A percentile compares a stretch with the other conserved stretches of the same genome.
These are phyloP conservation scores for Trichoderma sp. DNA, from an alignment of 2,329 filamentous ascomycete species.

Conservation along the genomic window DNA sequence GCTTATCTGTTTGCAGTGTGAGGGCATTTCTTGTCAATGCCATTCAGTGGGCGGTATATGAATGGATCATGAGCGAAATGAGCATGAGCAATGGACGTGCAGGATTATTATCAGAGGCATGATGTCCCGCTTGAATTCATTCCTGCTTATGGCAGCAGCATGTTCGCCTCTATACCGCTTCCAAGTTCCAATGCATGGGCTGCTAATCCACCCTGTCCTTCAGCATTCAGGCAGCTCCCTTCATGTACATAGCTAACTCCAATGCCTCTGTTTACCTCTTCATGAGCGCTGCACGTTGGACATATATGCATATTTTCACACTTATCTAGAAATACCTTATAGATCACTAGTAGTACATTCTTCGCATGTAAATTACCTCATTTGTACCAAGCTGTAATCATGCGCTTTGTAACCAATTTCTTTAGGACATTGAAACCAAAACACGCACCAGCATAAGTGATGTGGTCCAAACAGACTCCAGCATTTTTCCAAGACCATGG, in stretches of 20 bases:
- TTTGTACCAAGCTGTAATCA: neutral
- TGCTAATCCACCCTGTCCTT: neutral
- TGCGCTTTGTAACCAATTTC: neutral
- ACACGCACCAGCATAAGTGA: neutral
- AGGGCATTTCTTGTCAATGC: slow-evolving; percentile 93
- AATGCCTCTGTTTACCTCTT: neutral
- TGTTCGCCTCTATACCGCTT: neutral
- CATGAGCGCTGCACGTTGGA: neutral
- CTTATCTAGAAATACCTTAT: neutral
- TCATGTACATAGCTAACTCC: neutral
- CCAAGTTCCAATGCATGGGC: neutral
- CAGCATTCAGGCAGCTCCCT: neutral
- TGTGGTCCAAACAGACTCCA: neutral
- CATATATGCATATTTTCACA: neutral
- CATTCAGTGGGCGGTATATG: slow-evolving; percentile 89
- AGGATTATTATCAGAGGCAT: neutral
- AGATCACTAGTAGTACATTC: no score
- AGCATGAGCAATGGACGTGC: slow-evolving; percentile 32
- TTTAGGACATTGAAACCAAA: neutral
- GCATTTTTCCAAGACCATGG: neutral
- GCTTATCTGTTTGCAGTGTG: slow-evolving; percentile 78
- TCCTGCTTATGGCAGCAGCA: neutral
- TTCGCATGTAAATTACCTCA: neutral
- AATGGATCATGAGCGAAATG: slow-evolving; percentile 76
- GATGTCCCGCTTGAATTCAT: neutral